Base-by-base conservation (phyloP, 805 yeast species). In the Saccharomycopsis synnaedendra region DNA sequence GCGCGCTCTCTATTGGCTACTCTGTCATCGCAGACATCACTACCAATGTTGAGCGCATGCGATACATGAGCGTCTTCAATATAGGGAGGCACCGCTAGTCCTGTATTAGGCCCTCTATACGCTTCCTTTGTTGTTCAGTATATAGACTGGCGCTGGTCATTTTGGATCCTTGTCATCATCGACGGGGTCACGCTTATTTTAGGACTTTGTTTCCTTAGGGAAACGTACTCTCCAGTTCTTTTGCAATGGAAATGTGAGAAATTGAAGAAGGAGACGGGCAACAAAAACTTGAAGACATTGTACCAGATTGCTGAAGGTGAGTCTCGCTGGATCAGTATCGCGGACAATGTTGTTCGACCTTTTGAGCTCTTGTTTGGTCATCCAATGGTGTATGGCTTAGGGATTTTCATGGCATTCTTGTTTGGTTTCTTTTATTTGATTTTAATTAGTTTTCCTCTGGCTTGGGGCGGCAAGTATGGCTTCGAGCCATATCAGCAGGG, bases 1-100 rank as follows among this genome's bases (percentile, higher is more conserved):
- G 84, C 0, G 82, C 86, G 3, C 63, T 81, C 36, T 77, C 80
- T 43, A 80, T 80, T 5, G 85, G 85, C 28, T 84, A 84, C 1
- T 87, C 86, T 28, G 73, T 77, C 5, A 62, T 82, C 39, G 78
- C 82, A 11, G 88, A 82, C 56, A 57, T 82, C 51, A 80, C 70
- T 56, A 66, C 66, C 45, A 75, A 72, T 51, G 58, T 65, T 43
- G 68, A 72, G 34, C 68, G 86, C 46, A 76, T 74, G 44, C 58
- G 65, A 35, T 83, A 83, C 1, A 64, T 80, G 66, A 76, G 82
- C 1, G 61, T 75, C 5, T 80, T 73, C 58, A 65, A 75, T 3
- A 57, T 69, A 51, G 71, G 71, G 42, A 40, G 43, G 43, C 43
- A 27, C 31, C 43, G 43, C 43, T 27, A 40, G 43, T 73, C 86